Evolutionary conservation across 192 early-diverging fungal species (phyloP), one percentile per base, ranked within the genome.

Genomic region (Backusella liffmaniae): DNA sequence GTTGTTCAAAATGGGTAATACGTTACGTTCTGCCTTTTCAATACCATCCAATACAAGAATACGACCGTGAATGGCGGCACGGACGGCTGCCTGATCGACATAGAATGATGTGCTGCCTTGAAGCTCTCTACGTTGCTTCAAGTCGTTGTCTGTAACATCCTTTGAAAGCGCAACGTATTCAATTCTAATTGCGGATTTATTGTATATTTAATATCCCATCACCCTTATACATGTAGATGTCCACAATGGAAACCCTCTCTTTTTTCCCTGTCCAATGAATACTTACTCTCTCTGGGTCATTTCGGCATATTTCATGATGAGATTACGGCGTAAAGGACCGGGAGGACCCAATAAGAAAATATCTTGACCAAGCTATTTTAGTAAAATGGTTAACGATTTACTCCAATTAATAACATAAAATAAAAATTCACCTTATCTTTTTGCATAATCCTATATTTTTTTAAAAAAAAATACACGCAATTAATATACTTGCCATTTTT

Each of bases 21-120:
- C 92, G 78, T 96, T 96, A 21, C 94, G 86, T 67, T 96, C 94
- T 0, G 93, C 92, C 72, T 94, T 94, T 79, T 94, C 89, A 76
- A 93, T 89, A 32, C 90, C 90, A 72, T 91, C 90, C 71, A 91
- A 77, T 8, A 91, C 86, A 32, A 91, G 53, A 67, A 91, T 87
- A 62, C 82, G 79, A 42, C 82, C 91, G 73, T 91, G 84, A 69
- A 86, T 94, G 34, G 90, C 88, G 36, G 89, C 83, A 49, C 90
- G 66, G 29, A 92, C 84, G 80, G 83, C 84, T 71, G 90, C 82
- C 77, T 90, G 83, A 66, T 88, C 90, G 18, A 91, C 86, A 71
- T 91, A 91, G 39, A 83, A 88, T 0, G 88, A 86, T 4, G 88
- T 90, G 7, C 88, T 89, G 16, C 81, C 78, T 10, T 83, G 83